Base-by-base conservation (phyloP, 2,329 filamentous ascomycete species). In the Penicillium verrucosum region DNA sequence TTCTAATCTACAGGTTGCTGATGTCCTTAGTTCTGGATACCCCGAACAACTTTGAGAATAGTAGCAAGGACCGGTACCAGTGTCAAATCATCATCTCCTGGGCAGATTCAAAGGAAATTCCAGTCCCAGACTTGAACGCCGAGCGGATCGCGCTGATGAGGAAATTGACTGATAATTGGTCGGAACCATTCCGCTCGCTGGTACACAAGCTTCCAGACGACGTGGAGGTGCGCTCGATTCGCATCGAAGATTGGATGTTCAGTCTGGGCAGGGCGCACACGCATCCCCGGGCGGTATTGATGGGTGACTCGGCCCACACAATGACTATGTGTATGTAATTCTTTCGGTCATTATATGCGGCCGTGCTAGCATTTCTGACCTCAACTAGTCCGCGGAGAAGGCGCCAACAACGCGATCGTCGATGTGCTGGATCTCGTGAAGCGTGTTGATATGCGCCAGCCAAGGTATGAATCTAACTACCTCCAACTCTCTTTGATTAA, bases 271-370 rank as follows among this genome's bases (percentile, higher is more conserved):
- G 73, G 1, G 64, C 60, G 4, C 70, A 67, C 46, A 66, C 62
- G 12, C 65, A 68, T 7, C 79, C 78, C 0, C 72, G 74, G 2
- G 77, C 76, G 0, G 75, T 80, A 0, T 60, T 85, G 1, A 73
- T 82, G 56, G 82, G 83, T 0, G 83, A 85, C 66, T 78, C 82
- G 0, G 73, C 83, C 3, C 82, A 85, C 65, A 76, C 80, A 0
- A 85, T 85, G 82, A 79, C 80, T 0, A 85, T 85, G 82, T 85
- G 81, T 85, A 76, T 68, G 81, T 72, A 18, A 16, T 40, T 38
- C 14, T 4, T 45, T 4, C 27, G 16, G 7, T 3, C 9, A 34
- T 16, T 14, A n/a, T 6, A 12, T 23, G 27, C 5, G 6, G 4
- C 3, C 4, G 8, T 54, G 14, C 10, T 1, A 37, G 6, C 32